Evolutionary conservation across 176 grass and related monocot species (phyloP).

Genomic region (Phoenix dactylifera): DNA sequence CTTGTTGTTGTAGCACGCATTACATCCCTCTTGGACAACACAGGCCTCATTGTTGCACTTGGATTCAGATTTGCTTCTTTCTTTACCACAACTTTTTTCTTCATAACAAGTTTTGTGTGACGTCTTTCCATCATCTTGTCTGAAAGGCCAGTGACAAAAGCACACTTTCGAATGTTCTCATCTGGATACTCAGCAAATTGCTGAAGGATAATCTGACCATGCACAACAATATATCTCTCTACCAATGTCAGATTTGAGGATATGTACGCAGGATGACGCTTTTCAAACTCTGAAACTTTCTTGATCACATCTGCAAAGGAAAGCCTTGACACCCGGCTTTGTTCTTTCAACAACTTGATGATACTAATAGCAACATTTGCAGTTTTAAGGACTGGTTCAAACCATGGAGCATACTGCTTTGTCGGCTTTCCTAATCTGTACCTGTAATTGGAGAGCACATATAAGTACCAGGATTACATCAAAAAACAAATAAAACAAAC

Average conservation of each 20-base stretch:
- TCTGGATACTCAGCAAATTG: slow-evolving; percentile 59
- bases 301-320: slow-evolving; percentile 49
- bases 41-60: slow-evolving; percentile 36
- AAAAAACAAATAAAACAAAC: neutral
- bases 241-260: slow-evolving; percentile 46
- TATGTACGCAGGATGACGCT: slow-evolving; percentile 51
- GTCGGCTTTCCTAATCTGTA: slow-evolving; percentile 62
- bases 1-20: slow-evolving; percentile 81
- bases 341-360: slow-evolving; percentile 68
- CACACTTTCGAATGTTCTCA: slow-evolving; percentile 29
- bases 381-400: slow-evolving; percentile 70
- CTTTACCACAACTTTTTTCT: slow-evolving; percentile 34
- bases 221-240: slow-evolving; percentile 60
- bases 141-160: slow-evolving; percentile 46
- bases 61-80: slow-evolving; percentile 61
- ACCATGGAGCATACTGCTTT: slow-evolving; percentile 66
- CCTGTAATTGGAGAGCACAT: slow-evolving; percentile 47
- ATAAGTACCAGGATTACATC: slow-evolving; percentile 10
- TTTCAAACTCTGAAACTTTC: slow-evolving; percentile 43
- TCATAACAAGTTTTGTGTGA: slow-evolving; percentile 59
- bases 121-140: slow-evolving; percentile 50
- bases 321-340: slow-evolving; percentile 52
- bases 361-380: slow-evolving; percentile 81
- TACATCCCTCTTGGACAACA: slow-evolving; percentile 32
- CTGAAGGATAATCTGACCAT: slow-evolving; percentile 73